Evolutionary conservation across 768 basidiomycete genomes (phyloP).

Genomic region (Lepiota brunneoincarnata): DNA sequence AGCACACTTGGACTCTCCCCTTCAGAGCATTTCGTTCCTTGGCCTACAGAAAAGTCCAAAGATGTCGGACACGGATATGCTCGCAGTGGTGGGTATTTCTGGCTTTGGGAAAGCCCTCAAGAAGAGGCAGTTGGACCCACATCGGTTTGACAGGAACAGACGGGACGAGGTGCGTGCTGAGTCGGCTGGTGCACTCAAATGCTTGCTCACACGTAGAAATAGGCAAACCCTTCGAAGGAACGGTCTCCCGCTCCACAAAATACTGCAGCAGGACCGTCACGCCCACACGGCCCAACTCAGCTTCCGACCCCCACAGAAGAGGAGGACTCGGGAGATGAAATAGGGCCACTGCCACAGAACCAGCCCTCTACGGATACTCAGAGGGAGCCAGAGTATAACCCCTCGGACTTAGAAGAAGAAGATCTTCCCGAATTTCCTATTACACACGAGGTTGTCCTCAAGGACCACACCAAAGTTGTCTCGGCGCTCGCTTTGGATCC

Average conservation of each 20-base stretch:
- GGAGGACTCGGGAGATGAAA: slow-evolving; percentile 21
- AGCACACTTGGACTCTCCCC: not conserved
- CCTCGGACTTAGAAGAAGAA: slow-evolving; percentile 44
- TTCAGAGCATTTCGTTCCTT: not conserved
- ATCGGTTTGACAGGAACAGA: slow-evolving; percentile 77
- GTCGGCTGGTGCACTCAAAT: slow-evolving; percentile 3
- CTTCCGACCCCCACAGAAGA: not conserved
- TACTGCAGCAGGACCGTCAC: slow-evolving; percentile 10
- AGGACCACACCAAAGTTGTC: slow-evolving; percentile 95
- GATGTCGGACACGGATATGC: slow-evolving; percentile 60
- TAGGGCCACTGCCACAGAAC: slow-evolving; percentile 22
- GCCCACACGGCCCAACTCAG: not conserved
- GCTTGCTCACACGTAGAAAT: slow-evolving; percentile 5
- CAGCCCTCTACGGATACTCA: slow-evolving; percentile 16
- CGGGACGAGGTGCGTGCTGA: slow-evolving; percentile 39
- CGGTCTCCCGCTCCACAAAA: slow-evolving; percentile 19
- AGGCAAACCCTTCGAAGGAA: slow-evolving; percentile 2
- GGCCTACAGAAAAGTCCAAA: not conserved
- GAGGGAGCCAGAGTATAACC: slow-evolving; percentile 58
- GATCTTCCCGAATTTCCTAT: slow-evolving; percentile 69
- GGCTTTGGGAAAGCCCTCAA: slow-evolving; percentile 77
- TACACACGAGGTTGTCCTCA: slow-evolving; percentile 87
- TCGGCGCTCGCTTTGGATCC: slow-evolving; percentile 92
- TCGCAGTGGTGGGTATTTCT: slow-evolving; percentile 80
- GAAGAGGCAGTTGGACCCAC: slow-evolving; percentile 68